Base-by-base conservation (phyloP, 2,329 filamentous ascomycete genomes). In the Penicillium sp. region DNA sequence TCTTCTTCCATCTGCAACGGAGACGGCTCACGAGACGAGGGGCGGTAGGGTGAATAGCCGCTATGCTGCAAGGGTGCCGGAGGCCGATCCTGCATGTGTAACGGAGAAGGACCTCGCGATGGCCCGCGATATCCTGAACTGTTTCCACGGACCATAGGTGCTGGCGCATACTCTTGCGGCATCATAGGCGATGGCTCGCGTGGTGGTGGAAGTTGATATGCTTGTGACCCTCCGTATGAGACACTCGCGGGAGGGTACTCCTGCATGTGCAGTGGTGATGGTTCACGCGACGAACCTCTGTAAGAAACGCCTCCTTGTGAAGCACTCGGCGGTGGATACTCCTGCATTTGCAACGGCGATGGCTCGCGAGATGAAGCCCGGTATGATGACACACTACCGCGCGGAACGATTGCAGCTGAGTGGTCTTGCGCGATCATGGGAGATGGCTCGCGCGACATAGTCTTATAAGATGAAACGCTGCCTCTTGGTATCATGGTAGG, bases 1-100 rank as follows among this genome's bases (percentile, higher is more conserved):
- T 77, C 51, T 16, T 49, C 75, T 38, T 78, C 67, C 11, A 77
- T 75, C 65, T 52, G 68, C 48, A 61, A 62, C 3, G 67, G 65
- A 42, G 65, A 65, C 2, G 68, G 59, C 44, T 61, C 62, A 42
- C 61, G 59, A 38, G 65, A 63, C 9, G 64, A 22, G 16, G 34
- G 41, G 14, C 53, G 45, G 27, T 53, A 53, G 1, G 51, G 43
- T 27, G 51, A 27, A 13, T 32, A 44, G 44, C 40, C 44, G 10
- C 45, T 46, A 34, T 53, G 34, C 21, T 27, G 46, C 27, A 50
- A 27, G 1, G 27, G 29, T 4, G 46, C 34, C 4, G 46, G 27
- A 31, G 40, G 24, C 11, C 27, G 46, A 8, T 54, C 75, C 34
- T 78, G 68, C 8, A 77, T 75, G 66, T 53, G 68, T 50, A 63